A percentile compares a stretch with the other conserved stretches of the same genome.
phyloP scores from a whole-genome alignment of 495 filamentous ascomycete species.

The Neurospora discreta region DNA sequence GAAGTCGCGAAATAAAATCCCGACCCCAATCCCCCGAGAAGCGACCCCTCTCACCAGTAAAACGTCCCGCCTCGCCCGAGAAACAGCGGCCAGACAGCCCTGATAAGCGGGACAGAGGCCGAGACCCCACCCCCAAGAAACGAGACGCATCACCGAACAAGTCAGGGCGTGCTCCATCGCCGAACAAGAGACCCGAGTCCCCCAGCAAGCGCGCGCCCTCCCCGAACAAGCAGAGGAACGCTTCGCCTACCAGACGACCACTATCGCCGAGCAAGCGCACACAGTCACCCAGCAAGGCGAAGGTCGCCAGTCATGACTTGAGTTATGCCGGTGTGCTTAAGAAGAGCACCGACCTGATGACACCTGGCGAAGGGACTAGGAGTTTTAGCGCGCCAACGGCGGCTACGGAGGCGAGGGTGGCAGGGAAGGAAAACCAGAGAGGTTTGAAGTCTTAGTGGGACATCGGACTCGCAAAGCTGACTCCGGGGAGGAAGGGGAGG shows the following conservation, averaged over 20 bases:
- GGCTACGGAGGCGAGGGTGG: background rate
- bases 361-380: background rate
- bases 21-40: background rate
- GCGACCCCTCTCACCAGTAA: background rate
- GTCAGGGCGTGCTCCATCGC: background rate
- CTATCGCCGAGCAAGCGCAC: background rate
- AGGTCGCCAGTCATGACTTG: background rate
- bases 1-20: constrained; percentile 28
- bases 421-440: background rate
- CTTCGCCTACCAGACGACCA: background rate
- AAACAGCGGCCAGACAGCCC: background rate
- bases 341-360: background rate
- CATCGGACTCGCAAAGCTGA: background rate
- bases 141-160: background rate
- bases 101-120: background rate
- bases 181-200: background rate
- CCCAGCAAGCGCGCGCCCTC: background rate
- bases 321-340: background rate
- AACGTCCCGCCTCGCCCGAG: background rate
- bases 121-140: background rate
- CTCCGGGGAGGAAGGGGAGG: background rate
- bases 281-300: background rate
- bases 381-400: background rate
- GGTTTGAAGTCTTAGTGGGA: background rate
- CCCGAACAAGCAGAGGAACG: background rate